Base-by-base conservation (phyloP, 345 rosid species). In the Physaria fendleri region DNA sequence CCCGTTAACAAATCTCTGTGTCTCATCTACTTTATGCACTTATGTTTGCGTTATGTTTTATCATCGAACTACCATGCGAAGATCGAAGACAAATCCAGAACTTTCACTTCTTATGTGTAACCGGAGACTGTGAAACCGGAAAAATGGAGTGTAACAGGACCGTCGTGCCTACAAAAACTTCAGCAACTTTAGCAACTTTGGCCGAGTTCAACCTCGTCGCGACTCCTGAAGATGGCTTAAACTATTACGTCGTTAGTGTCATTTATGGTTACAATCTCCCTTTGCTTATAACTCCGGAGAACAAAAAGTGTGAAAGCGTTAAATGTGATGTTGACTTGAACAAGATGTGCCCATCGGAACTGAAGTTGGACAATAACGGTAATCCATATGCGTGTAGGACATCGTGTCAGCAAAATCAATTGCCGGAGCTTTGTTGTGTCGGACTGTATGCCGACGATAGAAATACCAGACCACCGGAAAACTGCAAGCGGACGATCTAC, bases 351-450 rank as follows among this genome's bases (percentile, higher is more conserved):
- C 90, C 86, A 2, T 30, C 39, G 4, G 82, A 82, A 60, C 49
- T 84, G 7, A 51, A 59, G 63, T 5, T 37, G 16, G 76, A 32
- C 10, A 5, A 40, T 8, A 71, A 20, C 24, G 47, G 76, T 28
- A n/a, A 45, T 2, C 76, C 71, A 0, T 37, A 76, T 12, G 84
- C 71, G 1, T 84, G 88, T 49, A 61, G 42, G 38, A 85, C 85
- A 44, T 77, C 92, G 0, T 85, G 92, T 34, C n/a, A 62, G 65
- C 75, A 69, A 10, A 66, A 81, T 2, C 59, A 67, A 39, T 35
- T 65, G 28, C 75, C 79, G 2, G 67, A 79, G 33, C 75, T 75
- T 35, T 88, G 86, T 13, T 88, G 93, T 82, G 95, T 38, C 80
- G 85, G 21, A 77, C 73, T 5, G 39, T 50, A 62, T 20, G 50